phyloP scores from a whole-genome alignment of 805 yeast species.

The Brettanomyces anomalus region DNA sequence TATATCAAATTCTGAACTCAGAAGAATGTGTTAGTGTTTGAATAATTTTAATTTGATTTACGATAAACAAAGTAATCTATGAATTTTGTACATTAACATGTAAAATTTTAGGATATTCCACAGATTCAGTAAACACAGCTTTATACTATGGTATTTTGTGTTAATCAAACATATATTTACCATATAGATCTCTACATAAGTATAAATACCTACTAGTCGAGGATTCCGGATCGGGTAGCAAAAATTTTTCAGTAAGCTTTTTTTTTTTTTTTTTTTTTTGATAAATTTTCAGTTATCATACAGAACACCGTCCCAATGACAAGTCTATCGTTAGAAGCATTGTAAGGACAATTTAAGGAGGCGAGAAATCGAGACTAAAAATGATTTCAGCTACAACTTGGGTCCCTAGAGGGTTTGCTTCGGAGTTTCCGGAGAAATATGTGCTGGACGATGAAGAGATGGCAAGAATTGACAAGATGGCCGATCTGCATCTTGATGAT shows the following conservation, averaged over 20 bases:
- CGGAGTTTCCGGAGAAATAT: conserved; percentile 85
- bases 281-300: background rate
- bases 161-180: too few relatives aligned
- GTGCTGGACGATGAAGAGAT: conserved; percentile 88
- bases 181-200: too few relatives aligned
- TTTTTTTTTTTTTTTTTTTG: background rate
- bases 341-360: background rate
- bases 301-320: background rate
- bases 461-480: conserved; percentile 81
- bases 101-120: too few relatives aligned
- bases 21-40: too few relatives aligned
- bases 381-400: conserved; percentile 91
- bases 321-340: background rate
- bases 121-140: too few relatives aligned
- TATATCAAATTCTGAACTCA: too few relatives aligned
- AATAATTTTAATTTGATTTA: too few relatives aligned
- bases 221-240: too few relatives aligned
- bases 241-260: background rate
- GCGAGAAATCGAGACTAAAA: background rate
- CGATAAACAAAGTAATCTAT: too few relatives aligned
- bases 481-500: conserved; percentile 71
- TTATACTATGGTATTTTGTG: too few relatives aligned
- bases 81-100: too few relatives aligned
- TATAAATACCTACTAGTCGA: too few relatives aligned
- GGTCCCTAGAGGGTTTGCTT: conserved; percentile 95